Percentiles rank a stretch among this genome's conserved stretches.
Evolutionary conservation across 1,139 yeast species (phyloP).

Genomic region (Spathaspora jeffriesii): DNA sequence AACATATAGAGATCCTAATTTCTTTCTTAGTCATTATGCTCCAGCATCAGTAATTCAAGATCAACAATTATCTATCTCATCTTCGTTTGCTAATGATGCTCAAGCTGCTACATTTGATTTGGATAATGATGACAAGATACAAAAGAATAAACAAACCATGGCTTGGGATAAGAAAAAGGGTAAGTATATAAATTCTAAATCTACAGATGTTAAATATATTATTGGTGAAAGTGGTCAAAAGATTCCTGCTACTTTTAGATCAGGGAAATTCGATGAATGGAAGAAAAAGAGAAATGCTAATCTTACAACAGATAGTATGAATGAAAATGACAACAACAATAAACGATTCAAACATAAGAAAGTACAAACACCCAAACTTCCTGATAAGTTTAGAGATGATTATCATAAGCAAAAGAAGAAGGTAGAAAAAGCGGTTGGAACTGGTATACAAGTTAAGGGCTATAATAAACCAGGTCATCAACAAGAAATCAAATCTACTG

Average conservation of each 20-base stretch:
- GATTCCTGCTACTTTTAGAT: constrained; percentile 88
- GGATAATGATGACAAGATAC: constrained; percentile 73
- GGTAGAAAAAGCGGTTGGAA: constrained; percentile 76
- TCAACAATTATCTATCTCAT: constrained; percentile 62
- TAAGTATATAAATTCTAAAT: constrained; percentile 80
- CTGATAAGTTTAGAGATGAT: constrained; percentile 89
- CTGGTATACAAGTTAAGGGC: constrained; percentile 78
- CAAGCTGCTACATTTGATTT: constrained; percentile 84
- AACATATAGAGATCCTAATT: constrained; percentile 76
- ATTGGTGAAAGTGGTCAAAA: constrained; percentile 94
- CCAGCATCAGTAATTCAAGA: constrained; percentile 82
- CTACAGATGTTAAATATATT: constrained; percentile 82
- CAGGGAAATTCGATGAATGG: constrained; percentile 95
- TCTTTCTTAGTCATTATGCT: constrained; percentile 88
- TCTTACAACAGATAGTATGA: constrained; percentile 29
- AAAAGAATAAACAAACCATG: constrained; percentile 68
- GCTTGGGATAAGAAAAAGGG: constrained; percentile 96
- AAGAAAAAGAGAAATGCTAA: constrained; percentile 65
- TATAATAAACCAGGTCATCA: constrained; percentile 49
- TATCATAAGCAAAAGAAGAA: constrained; percentile 81
- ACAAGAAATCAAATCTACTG: constrained; percentile 68
- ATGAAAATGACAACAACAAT: constrained; percentile 24
- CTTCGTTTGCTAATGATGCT: constrained; percentile 85
- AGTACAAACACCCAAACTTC: constrained; percentile 79
- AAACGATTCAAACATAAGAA: constrained; percentile 74